phyloP scores from a whole-genome alignment of 2,329 filamentous ascomycete species.

The Colletotrichum sp. region DNA sequence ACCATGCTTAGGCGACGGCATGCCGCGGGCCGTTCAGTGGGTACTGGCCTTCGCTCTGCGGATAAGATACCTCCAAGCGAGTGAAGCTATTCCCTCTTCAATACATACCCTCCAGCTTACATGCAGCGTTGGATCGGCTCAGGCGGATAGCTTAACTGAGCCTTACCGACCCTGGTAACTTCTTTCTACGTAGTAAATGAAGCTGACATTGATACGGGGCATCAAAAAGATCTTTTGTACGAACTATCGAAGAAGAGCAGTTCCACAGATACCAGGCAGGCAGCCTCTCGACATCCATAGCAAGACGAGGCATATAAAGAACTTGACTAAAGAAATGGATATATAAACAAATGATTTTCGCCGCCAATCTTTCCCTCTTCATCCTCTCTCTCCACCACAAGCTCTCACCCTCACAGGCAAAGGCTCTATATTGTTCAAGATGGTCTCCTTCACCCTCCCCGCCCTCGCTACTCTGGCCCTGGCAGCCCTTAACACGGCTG shows the following conservation, averaged over 20 bases:
- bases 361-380: not conserved
- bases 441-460: conserved; percentile 8
- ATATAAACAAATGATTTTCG: not conserved
- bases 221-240: not conserved
- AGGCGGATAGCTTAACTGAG: not conserved
- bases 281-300: fast-evolving
- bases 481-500: not conserved
- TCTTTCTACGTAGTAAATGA: not conserved
- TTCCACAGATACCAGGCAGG: not conserved
- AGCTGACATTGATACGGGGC: not conserved
- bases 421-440: not conserved
- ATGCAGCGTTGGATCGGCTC: not conserved
- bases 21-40: not conserved
- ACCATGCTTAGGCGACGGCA: not conserved
- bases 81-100: not conserved
- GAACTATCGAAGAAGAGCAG: not conserved
- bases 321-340: not conserved
- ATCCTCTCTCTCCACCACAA: not conserved
- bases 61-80: not conserved
- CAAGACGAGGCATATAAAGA: fast-evolving
- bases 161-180: not conserved
- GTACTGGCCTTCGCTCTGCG: not conserved
- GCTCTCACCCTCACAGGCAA: fast-evolving
- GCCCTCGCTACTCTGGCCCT: not conserved
- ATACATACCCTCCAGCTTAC: not conserved